Conservation (phyloP, 2,329 filamentous ascomycete species). For the Cladobotryum mycophilum region DNA sequence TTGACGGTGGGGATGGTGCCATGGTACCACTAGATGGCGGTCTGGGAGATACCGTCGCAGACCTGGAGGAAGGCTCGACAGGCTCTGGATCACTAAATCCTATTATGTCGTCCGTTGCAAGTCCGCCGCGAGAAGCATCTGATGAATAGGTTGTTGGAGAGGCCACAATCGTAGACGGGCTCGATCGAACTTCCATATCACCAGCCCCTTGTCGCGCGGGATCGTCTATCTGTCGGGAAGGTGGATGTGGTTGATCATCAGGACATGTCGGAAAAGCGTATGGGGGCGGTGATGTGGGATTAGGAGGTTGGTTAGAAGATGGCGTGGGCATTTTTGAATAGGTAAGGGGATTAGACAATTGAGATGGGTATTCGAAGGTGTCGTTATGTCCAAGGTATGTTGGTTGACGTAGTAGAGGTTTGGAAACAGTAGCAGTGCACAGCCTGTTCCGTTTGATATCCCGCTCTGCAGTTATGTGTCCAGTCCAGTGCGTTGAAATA, state of each 20-base stretch:
- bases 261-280: slow-evolving; percentile 38
- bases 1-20: slow-evolving; percentile 28
- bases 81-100: slow-evolving; percentile 22
- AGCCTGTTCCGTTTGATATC: background rate
- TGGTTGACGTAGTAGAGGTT: background rate
- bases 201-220: slow-evolving; percentile 15
- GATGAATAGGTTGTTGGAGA: slow-evolving; percentile 18
- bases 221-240: slow-evolving; percentile 20
- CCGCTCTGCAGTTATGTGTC: background rate
- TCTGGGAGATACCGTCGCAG: slow-evolving; percentile 39
- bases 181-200: slow-evolving; percentile 17
- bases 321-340: slow-evolving; percentile 38
- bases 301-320: slow-evolving; percentile 35
- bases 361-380: background rate
- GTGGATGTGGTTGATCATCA: slow-evolving; percentile 31
- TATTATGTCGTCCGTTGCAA: slow-evolving; percentile 19
- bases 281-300: slow-evolving; percentile 31
- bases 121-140: slow-evolving; percentile 16
- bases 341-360: background rate
- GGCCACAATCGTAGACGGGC: slow-evolving; percentile 16
- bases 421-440: background rate
- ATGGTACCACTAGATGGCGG: slow-evolving; percentile 30
- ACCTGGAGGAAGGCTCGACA: slow-evolving; percentile 28
- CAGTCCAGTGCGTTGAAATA: background rate
- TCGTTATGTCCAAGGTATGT: background rate